phyloP scores from a whole-genome alignment of 2,329 filamentous ascomycete genomes.

The Colletotrichum spaethianum region DNA sequence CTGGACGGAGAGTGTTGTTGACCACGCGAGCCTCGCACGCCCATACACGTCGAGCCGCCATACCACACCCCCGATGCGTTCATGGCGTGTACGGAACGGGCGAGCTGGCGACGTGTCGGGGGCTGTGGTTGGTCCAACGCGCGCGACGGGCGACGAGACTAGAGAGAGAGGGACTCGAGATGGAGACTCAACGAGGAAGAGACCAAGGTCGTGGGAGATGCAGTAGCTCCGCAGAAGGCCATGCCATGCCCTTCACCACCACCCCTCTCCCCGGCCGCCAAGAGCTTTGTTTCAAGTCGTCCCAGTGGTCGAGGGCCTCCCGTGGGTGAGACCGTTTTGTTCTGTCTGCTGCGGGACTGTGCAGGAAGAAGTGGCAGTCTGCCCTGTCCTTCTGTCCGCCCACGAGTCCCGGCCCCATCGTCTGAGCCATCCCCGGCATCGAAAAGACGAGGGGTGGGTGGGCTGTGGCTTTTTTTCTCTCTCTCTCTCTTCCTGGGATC shows the following conservation, averaged over 20 bases:
- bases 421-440: slow-evolving; percentile 1
- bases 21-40: slow-evolving; percentile 8
- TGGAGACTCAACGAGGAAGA: not conserved
- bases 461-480: not conserved
- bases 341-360: slow-evolving; percentile 20
- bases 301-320: slow-evolving; percentile 23
- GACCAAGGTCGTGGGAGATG: slow-evolving; percentile 7
- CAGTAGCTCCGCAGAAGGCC: slow-evolving; percentile 7
- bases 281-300: slow-evolving; percentile 35
- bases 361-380: not conserved
- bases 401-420: slow-evolving; percentile 29
- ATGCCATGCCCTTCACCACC: not conserved
- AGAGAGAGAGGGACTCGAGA: not conserved
- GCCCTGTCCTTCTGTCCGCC: not conserved
- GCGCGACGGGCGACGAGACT: slow-evolving; percentile 8
- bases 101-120: slow-evolving; percentile 21
- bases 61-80: slow-evolving; percentile 3
- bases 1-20: slow-evolving; percentile 13
- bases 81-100: slow-evolving; percentile 24
- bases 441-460: not conserved
- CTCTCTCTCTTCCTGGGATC: slow-evolving; percentile 10
- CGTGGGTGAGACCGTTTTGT: slow-evolving; percentile 33
- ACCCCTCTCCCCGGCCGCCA: not conserved
- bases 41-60: slow-evolving; percentile 4
- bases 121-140: slow-evolving; percentile 23